These are phyloP conservation scores for Angomonas desouzai DNA, from an alignment of 208 protist genomes.

Conservation along the genomic window DNA sequence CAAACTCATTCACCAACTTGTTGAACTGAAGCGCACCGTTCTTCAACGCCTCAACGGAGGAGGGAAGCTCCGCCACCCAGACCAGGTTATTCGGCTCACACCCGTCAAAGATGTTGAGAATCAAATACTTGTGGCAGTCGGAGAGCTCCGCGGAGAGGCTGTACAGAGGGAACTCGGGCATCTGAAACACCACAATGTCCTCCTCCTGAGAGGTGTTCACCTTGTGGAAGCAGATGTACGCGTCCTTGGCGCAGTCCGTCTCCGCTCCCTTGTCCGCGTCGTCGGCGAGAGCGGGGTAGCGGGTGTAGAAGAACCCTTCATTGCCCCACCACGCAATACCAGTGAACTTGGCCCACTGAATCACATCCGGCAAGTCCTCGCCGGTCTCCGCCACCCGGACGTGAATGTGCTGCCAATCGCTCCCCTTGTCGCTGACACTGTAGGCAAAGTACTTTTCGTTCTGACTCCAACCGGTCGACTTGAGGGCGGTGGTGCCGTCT, in stretches of 20 bases:
- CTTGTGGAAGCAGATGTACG: constrained; percentile 88
- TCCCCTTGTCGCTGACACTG: constrained; percentile 82
- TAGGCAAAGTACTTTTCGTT: constrained; percentile 84
- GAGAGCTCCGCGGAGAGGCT: constrained; percentile 58
- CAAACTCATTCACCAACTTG: constrained; percentile 84
- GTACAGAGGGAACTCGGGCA: constrained; percentile 80
- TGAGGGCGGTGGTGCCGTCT: constrained; percentile 85
- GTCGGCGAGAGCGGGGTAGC: constrained; percentile 66
- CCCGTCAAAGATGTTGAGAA: constrained; percentile 60
- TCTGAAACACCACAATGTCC: constrained; percentile 65
- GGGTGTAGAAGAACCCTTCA: constrained; percentile 92
- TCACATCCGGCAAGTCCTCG: constrained; percentile 57
- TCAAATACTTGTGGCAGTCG: constrained; percentile 77
- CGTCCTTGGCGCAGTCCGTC: constrained; percentile 71
- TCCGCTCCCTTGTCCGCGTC: constrained; percentile 81
- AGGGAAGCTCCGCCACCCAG: constrained; percentile 66
- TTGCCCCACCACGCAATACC: constrained; percentile 77
- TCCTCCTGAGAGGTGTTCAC: constrained; percentile 72
- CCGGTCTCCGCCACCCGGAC: constrained; percentile 51
- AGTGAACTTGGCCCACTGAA: constrained; percentile 91
- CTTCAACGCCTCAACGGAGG: constrained; percentile 25
- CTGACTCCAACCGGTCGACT: constrained; percentile 53
- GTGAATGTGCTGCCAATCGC: constrained; percentile 88
- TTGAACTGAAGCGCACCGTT: constrained; percentile 34
- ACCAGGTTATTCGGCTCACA: constrained; percentile 83